These are phyloP conservation scores for Leishmania amazonensis DNA, from an alignment of 208 protist species.

Conservation along the genomic window DNA sequence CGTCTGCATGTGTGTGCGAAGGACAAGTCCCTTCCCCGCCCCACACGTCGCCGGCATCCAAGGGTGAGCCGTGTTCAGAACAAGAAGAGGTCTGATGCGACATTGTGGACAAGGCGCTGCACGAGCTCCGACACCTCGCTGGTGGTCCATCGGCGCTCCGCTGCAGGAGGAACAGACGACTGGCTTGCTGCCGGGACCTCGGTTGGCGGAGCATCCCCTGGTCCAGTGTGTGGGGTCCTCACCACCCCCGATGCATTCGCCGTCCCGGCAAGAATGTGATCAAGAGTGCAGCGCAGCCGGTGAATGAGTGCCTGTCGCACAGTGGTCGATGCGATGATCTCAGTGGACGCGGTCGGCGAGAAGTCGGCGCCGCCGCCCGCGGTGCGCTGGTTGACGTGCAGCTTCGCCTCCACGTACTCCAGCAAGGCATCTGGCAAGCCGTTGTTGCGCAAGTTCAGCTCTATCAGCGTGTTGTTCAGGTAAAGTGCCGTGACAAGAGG, in stretches of 20 bases:
- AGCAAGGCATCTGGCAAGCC: constrained; percentile 41
- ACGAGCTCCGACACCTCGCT: constrained; percentile 1
- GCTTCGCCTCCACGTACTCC: constrained; percentile 55
- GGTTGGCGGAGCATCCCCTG: not conserved
- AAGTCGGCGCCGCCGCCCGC: too few relatives aligned
- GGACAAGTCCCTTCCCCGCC: not conserved
- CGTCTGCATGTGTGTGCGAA: not conserved
- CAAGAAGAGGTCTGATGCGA: not conserved
- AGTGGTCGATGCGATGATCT: not conserved
- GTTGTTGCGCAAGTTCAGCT: constrained; percentile 45
- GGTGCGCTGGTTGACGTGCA: constrained; percentile 50
- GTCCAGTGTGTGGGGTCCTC: not conserved
- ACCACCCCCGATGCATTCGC: not conserved
- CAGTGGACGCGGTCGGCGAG: not conserved
- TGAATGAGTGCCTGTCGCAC: not conserved
- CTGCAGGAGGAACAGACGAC: not conserved
- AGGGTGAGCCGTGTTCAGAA: not conserved
- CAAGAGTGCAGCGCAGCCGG: not conserved
- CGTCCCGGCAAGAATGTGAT: not conserved
- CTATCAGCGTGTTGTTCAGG: constrained; percentile 55
- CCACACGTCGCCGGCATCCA: not conserved
- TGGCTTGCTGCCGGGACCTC: not conserved
- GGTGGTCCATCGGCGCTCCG: constrained; percentile 10
- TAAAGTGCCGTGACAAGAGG: constrained; percentile 60
- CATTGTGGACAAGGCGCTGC: not conserved